Percentiles rank a stretch among this genome's conserved stretches.
phyloP scores from a whole-genome alignment of 176 grass and related monocot species.

The Luzula sylvatica region DNA sequence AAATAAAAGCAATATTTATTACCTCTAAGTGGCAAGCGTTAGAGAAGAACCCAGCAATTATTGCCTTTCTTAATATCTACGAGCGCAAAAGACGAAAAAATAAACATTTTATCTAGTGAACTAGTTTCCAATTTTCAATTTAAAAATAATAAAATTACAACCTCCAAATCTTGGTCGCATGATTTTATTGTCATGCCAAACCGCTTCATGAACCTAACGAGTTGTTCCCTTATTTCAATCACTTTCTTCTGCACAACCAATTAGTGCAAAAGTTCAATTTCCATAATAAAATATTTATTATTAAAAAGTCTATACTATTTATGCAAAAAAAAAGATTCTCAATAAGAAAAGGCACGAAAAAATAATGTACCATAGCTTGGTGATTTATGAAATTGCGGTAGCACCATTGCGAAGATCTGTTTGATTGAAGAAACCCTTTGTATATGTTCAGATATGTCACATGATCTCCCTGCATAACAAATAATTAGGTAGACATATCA shows the following conservation, averaged over 20 bases:
- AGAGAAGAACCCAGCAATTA: constrained; percentile 84
- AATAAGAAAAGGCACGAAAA: constrained; percentile 7
- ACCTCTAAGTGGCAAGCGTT: constrained; percentile 89
- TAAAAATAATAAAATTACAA: constrained; percentile 18
- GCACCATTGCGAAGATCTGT: constrained; percentile 96
- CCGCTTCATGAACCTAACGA: constrained; percentile 56
- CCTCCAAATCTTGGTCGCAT: constrained; percentile 84
- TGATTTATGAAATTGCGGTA: constrained; percentile 93
- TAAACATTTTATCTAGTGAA: too few relatives aligned
- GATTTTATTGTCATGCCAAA: constrained; percentile 76
- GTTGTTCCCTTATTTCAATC: constrained; percentile 80
- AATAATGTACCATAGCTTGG: constrained; percentile 63
- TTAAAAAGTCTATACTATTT: background rate
- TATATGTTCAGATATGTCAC: constrained; percentile 91
- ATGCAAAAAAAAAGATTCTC: background rate
- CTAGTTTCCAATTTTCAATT: background rate
- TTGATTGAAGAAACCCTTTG: constrained; percentile 81
- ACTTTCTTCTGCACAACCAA: constrained; percentile 71
- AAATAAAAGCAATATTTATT: background rate
- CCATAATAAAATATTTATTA: background rate
- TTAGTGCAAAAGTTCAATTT: constrained; percentile 11
- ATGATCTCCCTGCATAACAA: constrained; percentile 70
- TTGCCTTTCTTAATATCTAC: constrained; percentile 71
- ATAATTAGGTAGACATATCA: background rate
- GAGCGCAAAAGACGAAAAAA: constrained; percentile 2